Evolutionary conservation across 495 filamentous ascomycete genomes (phyloP).

Genomic region (Hypoxylon lienhwacheense): DNA sequence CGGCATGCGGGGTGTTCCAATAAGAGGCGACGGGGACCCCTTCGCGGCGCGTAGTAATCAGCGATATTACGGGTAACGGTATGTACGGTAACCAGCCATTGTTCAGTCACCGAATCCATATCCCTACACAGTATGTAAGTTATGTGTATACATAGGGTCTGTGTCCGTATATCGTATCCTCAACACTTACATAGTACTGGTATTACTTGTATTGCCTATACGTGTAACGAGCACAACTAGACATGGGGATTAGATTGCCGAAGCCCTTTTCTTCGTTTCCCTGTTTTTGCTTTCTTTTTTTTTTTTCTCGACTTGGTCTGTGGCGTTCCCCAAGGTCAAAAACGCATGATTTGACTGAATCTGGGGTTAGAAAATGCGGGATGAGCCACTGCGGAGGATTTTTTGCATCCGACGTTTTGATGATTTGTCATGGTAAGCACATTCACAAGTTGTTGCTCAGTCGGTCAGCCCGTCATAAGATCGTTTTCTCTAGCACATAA

Average conservation of each 20-base stretch:
- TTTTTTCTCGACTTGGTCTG: conserved; percentile 2
- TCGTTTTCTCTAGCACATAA: too few species aligned
- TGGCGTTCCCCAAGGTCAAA: conserved; percentile 3
- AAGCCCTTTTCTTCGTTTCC: neutral
- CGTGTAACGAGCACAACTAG: conserved; percentile 17
- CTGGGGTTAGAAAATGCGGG: conserved; percentile 16
- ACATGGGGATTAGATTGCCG: conserved; percentile 6
- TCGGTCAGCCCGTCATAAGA: too few species aligned
- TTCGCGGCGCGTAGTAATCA: conserved; percentile 32
- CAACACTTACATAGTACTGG: conserved; percentile 1
- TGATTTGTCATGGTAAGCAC: conserved; percentile 23
- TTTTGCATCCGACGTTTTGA: conserved; percentile 20
- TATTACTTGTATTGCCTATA: conserved; percentile 8
- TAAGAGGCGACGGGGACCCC: conserved; percentile 5
- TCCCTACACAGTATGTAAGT: neutral
- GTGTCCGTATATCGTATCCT: too few species aligned
- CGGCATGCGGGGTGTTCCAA: conserved; percentile 34
- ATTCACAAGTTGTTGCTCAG: conserved; percentile 6
- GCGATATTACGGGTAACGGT: conserved; percentile 19
- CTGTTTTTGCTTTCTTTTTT: neutral
- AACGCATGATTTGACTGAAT: conserved; percentile 8
- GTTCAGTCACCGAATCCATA: conserved; percentile 27
- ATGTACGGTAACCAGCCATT: conserved; percentile 15
- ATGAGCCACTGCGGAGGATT: conserved; percentile 20
- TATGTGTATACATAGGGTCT: too few species aligned